Conservation (phyloP, 306 rosid genomes). For the Vigna angularis region DNA sequence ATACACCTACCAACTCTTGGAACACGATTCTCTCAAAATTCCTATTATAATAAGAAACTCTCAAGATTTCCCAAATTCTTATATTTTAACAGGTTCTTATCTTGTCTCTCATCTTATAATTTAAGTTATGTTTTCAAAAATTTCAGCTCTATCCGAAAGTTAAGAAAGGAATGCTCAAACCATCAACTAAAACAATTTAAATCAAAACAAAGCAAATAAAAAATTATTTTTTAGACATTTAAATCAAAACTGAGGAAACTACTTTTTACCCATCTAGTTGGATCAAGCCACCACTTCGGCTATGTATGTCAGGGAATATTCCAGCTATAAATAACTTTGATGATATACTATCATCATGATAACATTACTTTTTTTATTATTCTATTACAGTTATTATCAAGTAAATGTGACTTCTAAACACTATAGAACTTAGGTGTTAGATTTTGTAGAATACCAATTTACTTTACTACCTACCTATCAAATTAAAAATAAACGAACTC, state of each 20-base stretch:
- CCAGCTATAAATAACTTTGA: neutral
- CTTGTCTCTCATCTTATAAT: conserved; percentile 2
- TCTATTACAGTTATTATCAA: neutral
- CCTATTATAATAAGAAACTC: too few relatives aligned
- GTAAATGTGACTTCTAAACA: neutral
- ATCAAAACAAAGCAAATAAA: neutral
- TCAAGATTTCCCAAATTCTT: neutral
- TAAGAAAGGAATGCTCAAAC: neutral
- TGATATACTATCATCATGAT: neutral
- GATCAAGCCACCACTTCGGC: neutral
- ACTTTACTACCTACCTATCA: neutral
- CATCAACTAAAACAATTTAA: neutral
- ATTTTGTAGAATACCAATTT: neutral
- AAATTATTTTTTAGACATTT: too few relatives aligned
- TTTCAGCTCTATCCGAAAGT: neutral
- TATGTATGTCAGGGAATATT: neutral
- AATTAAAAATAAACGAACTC: neutral
- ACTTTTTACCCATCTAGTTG: neutral
- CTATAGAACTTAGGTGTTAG: neutral
- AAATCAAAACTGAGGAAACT: neutral
- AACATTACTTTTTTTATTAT: neutral
- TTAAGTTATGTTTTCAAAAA: neutral
- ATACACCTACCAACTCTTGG: neutral
- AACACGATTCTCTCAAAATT: neutral
- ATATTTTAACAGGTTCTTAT: neutral